Evolutionary conservation across 441 rosid species (phyloP).

Genomic region (Dalechampia spathulata): DNA sequence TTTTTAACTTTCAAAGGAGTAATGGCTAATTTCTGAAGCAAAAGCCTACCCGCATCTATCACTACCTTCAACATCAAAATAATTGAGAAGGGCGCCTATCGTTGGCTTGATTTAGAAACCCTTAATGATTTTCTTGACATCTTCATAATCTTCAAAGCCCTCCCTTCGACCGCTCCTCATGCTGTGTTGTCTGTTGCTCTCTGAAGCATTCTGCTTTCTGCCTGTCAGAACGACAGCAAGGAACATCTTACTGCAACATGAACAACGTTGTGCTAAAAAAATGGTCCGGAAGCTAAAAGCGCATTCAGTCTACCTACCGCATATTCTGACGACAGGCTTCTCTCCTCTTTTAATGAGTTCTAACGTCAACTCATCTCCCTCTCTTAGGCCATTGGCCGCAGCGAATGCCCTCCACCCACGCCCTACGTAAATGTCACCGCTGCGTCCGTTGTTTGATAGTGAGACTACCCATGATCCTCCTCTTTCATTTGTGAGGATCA

Average conservation of each 20-base stretch:
- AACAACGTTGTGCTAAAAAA: background rate
- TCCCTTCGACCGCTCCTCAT: background rate
- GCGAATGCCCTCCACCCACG: conserved; percentile 4
- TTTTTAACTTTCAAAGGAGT: too few relatives aligned
- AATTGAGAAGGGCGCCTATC: too few relatives aligned
- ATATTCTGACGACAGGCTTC: conserved; percentile 1
- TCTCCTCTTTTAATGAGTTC: conserved; percentile 8
- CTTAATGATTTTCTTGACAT: background rate
- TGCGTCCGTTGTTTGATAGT: background rate
- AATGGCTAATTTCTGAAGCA: too few relatives aligned
- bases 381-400: conserved; percentile 4
- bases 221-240: too few relatives aligned
- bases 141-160: background rate
- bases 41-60: too few relatives aligned
- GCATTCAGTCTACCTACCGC: background rate
- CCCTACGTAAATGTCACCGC: background rate
- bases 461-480: conserved; percentile 3
- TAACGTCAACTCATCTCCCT: conserved; percentile 5
- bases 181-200: background rate
- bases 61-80: too few relatives aligned
- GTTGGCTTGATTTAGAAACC: too few relatives aligned
- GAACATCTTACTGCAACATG: background rate
- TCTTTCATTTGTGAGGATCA: conserved; percentile 7
- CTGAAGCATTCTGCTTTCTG: too few relatives aligned
- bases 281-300: background rate